phyloP scores from a whole-genome alignment of 441 rosid species.

The Syzygium syzygioides region DNA sequence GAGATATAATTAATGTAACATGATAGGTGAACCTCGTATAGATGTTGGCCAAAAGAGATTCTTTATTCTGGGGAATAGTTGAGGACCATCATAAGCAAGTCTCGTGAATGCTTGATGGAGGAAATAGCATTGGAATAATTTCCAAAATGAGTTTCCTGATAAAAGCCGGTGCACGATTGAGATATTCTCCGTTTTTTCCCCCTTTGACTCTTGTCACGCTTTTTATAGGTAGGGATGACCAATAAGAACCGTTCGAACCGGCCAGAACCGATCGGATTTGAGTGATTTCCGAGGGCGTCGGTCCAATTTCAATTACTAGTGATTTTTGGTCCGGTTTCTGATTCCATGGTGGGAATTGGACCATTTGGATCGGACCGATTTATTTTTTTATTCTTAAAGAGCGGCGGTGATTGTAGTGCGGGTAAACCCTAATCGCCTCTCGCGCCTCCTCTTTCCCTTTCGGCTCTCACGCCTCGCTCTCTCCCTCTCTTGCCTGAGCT shows the following conservation, averaged over 20 bases:
- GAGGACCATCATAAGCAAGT: not conserved
- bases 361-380: accelerated
- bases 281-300: accelerated
- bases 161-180: not conserved
- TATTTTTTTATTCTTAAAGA: not conserved
- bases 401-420: not conserved
- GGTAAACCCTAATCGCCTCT: not conserved
- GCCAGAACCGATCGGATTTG: accelerated
- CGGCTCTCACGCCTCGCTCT: not conserved
- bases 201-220: not conserved
- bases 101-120: not conserved
- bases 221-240: not conserved
- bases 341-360: not conserved
- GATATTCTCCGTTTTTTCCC: not conserved
- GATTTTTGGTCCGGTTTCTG: accelerated
- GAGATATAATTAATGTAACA: not conserved
- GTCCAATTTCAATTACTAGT: not conserved
- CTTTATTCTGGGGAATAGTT: not conserved
- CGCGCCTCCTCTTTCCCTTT: no score
- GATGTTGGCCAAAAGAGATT: not conserved
- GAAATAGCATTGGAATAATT: not conserved
- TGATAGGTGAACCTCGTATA: not conserved
- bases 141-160: not conserved
- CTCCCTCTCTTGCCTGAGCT: not conserved
- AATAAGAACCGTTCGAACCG: not conserved